A percentile compares a stretch with the other conserved stretches of the same genome.
phyloP scores from a whole-genome alignment of 768 basidiomycete species.

The Lactarius tabidus region DNA sequence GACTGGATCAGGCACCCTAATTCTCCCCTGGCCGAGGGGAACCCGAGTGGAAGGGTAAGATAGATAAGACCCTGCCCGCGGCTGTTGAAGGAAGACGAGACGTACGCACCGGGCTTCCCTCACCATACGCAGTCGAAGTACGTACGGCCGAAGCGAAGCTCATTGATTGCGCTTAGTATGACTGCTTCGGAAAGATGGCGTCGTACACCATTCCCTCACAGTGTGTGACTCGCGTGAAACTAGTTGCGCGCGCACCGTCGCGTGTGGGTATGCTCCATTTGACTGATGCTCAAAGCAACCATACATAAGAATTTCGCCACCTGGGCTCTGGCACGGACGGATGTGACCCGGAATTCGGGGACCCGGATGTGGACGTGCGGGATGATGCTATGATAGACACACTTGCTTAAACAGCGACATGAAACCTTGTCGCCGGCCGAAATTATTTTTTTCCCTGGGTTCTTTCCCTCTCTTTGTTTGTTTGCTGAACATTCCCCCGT shows the following conservation, averaged over 20 bases:
- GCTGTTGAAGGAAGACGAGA: background rate
- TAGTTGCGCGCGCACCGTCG: background rate
- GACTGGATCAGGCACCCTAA: background rate
- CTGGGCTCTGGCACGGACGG: background rate
- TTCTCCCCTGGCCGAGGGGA: background rate
- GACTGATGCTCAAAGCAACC: background rate
- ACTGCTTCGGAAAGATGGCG: background rate
- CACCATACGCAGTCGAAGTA: background rate
- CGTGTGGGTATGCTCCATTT: background rate
- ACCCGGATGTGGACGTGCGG: background rate
- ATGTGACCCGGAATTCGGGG: background rate
- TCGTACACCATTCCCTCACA: background rate
- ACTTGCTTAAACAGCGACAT: background rate
- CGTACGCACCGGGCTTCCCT: background rate
- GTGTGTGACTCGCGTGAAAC: slow-evolving; percentile 1
- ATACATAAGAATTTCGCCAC: background rate
- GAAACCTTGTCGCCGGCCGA: background rate
- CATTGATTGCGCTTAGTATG: background rate
- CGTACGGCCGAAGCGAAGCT: background rate
- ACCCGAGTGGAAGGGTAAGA: background rate
- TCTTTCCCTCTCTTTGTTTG: background rate
- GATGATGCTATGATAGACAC: background rate
- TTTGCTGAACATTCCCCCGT: background rate
- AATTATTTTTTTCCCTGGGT: background rate
- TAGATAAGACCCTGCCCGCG: background rate